Conservation (phyloP, 2,329 filamentous ascomycete genomes). For the Sporothrix pallida region DNA sequence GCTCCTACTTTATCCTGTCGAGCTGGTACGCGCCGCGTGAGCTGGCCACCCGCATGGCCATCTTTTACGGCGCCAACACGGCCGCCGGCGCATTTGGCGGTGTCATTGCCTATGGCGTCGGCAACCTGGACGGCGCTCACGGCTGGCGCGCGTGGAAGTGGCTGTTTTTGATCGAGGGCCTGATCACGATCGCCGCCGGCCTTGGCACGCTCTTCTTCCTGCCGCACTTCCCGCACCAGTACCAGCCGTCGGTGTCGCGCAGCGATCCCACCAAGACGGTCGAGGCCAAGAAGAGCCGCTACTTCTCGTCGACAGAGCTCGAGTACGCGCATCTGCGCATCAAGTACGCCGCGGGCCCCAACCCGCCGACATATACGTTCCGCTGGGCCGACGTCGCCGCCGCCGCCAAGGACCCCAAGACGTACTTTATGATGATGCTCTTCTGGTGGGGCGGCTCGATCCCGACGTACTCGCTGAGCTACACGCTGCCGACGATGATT, state of each 20-base stretch:
- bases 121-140: conserved; percentile 30
- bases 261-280: neutral
- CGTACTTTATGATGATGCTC: conserved; percentile 60
- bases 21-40: conserved; percentile 39
- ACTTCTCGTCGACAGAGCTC: conserved; percentile 60
- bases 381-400: conserved; percentile 27
- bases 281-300: conserved; percentile 51
- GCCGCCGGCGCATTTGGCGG: conserved; percentile 36
- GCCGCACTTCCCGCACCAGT: conserved; percentile 40
- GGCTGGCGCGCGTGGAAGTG: conserved; percentile 45
- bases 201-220: conserved; percentile 41
- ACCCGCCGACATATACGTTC: conserved; percentile 41
- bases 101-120: conserved; percentile 36
- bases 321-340: conserved; percentile 39
- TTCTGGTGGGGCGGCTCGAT: conserved; percentile 32
- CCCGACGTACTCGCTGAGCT: conserved; percentile 37
- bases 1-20: conserved; percentile 51
- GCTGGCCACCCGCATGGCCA: conserved; percentile 37
- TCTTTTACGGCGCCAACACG: conserved; percentile 38
- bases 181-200: conserved; percentile 48
- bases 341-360: conserved; percentile 36
- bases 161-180: conserved; percentile 51
- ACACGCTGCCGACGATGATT: conserved; percentile 43
- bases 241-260: neutral
- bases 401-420: conserved; percentile 33